These are phyloP conservation scores for Vaccinium myrtillus DNA, from an alignment of 148 eudicot species.

Conservation along the genomic window DNA sequence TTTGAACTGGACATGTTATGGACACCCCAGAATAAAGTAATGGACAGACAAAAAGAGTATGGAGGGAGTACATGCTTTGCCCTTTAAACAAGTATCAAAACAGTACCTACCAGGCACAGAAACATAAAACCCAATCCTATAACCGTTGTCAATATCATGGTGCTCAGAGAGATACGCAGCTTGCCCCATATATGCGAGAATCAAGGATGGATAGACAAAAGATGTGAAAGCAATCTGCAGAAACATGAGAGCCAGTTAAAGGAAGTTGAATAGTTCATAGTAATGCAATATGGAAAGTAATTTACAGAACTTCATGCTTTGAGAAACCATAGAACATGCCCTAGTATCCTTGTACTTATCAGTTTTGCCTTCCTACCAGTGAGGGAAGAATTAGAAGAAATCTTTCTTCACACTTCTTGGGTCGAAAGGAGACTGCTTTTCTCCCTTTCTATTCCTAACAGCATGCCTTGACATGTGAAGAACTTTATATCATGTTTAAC, in stretches of 20 bases:
- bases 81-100: background rate
- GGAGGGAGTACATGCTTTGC: background rate
- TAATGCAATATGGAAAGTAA: background rate
- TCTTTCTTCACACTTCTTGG: background rate
- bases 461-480: background rate
- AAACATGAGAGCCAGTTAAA: background rate
- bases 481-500: background rate
- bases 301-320: conserved; percentile 6
- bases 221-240: conserved; percentile 80
- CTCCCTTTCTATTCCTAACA: background rate
- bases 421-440: background rate
- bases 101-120: conserved; percentile 79
- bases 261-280: background rate
- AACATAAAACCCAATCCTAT: conserved; percentile 80
- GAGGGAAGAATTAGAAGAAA: background rate
- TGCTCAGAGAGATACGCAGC: conserved; percentile 92
- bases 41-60: background rate
- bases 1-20: background rate
- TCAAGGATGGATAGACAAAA: conserved; percentile 80
- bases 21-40: background rate
- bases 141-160: conserved; percentile 47
- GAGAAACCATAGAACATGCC: background rate
- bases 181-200: conserved; percentile 99
- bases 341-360: background rate
- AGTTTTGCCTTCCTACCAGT: background rate